phyloP scores from a whole-genome alignment of 805 yeast genomes.

The Myxozyma monticola region DNA sequence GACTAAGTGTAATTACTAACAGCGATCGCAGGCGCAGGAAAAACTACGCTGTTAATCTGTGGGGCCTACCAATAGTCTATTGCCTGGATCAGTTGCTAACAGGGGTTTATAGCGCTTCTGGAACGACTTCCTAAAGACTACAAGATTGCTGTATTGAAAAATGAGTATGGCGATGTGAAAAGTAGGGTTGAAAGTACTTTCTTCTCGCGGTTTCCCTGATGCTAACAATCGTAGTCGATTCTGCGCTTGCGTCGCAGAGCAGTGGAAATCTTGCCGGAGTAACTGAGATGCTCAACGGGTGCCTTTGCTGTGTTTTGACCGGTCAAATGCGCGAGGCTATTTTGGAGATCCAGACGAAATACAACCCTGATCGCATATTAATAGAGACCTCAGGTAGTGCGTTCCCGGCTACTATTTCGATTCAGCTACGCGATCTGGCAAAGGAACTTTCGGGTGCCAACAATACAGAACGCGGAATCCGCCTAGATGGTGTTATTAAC shows the following conservation, averaged over 20 bases:
- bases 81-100: neutral
- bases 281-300: slow-evolving; percentile 31
- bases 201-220: neutral
- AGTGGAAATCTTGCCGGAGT: slow-evolving; percentile 28
- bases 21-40: slow-evolving; percentile 29
- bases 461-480: slow-evolving; percentile 2
- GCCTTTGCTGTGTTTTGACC: slow-evolving; percentile 31
- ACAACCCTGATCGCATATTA: slow-evolving; percentile 28
- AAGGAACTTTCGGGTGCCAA: slow-evolving; percentile 13
- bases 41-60: slow-evolving; percentile 30
- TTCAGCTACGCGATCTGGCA: slow-evolving; percentile 30
- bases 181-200: slow-evolving; percentile 1
- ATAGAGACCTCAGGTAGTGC: slow-evolving; percentile 33
- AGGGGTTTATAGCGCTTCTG: slow-evolving; percentile 19
- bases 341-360: slow-evolving; percentile 21
- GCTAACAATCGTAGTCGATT: slow-evolving; percentile 20
- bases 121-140: slow-evolving; percentile 26
- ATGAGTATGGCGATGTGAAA: slow-evolving; percentile 31
- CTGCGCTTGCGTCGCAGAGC: slow-evolving; percentile 24
- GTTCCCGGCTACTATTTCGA: slow-evolving; percentile 30
- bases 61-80: neutral
- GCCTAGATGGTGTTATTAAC: slow-evolving; percentile 30
- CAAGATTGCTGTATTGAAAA: slow-evolving; percentile 29
- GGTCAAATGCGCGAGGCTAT: slow-evolving; percentile 32
- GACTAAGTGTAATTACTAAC: neutral